These are phyloP conservation scores for Colletotrichum sp. DNA, from an alignment of 2,329 filamentous ascomycete species.

Conservation along the genomic window DNA sequence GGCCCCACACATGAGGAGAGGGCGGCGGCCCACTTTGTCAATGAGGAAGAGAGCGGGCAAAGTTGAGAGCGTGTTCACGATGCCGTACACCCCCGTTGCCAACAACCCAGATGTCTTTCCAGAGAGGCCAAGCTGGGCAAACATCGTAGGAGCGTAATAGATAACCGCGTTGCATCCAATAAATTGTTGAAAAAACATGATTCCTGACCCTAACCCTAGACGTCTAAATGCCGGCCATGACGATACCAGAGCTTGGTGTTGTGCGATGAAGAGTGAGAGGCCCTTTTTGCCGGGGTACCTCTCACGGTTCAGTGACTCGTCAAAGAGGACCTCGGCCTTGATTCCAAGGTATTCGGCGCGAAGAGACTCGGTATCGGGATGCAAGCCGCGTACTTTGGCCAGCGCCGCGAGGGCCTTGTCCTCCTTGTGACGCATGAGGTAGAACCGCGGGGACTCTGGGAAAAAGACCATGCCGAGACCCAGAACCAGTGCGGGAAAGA, in stretches of 20 bases:
- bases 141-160: conserved; percentile 53
- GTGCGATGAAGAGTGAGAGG: conserved; percentile 31
- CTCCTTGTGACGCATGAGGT: conserved; percentile 33
- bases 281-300: conserved; percentile 34
- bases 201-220: conserved; percentile 41
- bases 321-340: conserved; percentile 40
- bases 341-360: conserved; percentile 37
- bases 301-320: conserved; percentile 32
- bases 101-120: conserved; percentile 50
- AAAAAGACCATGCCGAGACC: conserved; percentile 61
- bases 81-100: conserved; percentile 63
- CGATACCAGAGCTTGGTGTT: conserved; percentile 34
- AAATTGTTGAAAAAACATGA: not conserved
- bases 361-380: conserved; percentile 33
- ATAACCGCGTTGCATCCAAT: conserved; percentile 26
- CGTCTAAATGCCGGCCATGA: conserved; percentile 40
- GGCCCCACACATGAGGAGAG: conserved; percentile 34
- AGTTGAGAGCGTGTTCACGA: conserved; percentile 55
- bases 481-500: conserved; percentile 58
- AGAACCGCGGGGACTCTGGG: conserved; percentile 39
- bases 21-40: conserved; percentile 50
- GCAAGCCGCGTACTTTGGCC: conserved; percentile 35
- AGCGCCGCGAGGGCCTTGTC: conserved; percentile 34
- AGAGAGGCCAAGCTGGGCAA: conserved; percentile 44
- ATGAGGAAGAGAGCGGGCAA: conserved; percentile 42